These are phyloP conservation scores for Haematococcus lacustris DNA, from an alignment of 139 green algal genomes.

Conservation along the genomic window DNA sequence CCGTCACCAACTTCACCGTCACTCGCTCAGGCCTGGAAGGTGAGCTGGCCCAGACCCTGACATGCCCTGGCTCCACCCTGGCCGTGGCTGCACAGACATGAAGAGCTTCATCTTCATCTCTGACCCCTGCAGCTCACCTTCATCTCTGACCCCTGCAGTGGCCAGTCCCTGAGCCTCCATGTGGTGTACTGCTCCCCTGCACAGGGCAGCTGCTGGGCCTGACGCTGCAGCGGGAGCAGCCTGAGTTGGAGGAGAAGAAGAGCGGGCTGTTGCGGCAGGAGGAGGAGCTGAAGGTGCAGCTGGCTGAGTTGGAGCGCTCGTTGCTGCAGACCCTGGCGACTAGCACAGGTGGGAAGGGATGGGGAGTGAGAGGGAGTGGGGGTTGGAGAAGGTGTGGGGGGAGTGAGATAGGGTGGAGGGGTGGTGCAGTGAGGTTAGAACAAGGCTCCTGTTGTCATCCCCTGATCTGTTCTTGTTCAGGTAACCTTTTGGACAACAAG, in stretches of 20 bases:
- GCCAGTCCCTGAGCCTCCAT: too few relatives aligned
- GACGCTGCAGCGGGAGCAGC: constrained; percentile 63
- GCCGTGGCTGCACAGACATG: too few relatives aligned
- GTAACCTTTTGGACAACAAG: constrained; percentile 57
- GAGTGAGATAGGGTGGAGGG: too few relatives aligned
- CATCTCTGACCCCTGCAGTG: too few relatives aligned
- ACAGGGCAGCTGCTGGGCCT: constrained; percentile 54
- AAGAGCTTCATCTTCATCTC: too few relatives aligned
- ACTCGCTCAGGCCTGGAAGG: constrained; percentile 54
- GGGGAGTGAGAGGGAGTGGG: too few relatives aligned
- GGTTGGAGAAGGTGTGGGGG: too few relatives aligned
- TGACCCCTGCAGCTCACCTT: too few relatives aligned
- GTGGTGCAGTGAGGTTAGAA: too few relatives aligned
- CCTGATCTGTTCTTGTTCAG: too few relatives aligned
- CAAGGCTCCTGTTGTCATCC: too few relatives aligned
- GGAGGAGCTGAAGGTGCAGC: constrained; percentile 59
- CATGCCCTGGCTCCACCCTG: too few relatives aligned
- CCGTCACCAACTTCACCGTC: constrained; percentile 67
- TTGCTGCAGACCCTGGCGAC: constrained; percentile 57
- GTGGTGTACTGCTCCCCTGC: neutral
- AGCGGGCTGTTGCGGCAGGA: constrained; percentile 53
- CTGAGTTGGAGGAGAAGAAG: constrained; percentile 72
- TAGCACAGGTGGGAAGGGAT: constrained; percentile 1
- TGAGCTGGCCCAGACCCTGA: constrained; percentile 6
- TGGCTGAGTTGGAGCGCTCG: constrained; percentile 56